phyloP scores from a whole-genome alignment of 495 filamentous ascomycete genomes.

The Neurospora pannonica region DNA sequence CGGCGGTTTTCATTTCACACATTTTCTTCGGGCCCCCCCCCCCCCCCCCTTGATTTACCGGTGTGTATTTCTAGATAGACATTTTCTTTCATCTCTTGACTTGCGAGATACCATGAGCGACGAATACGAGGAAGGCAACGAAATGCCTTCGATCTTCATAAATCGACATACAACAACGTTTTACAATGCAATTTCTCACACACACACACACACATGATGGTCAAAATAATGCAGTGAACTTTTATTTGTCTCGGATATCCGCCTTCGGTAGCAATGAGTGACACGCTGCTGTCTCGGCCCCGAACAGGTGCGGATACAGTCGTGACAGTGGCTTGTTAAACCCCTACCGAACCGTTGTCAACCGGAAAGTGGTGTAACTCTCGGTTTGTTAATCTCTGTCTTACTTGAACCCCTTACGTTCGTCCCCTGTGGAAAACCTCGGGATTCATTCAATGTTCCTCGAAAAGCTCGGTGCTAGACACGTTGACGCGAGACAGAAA shows the following conservation, averaged over 20 bases:
- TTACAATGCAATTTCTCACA: neutral
- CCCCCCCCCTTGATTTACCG: neutral
- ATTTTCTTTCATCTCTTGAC: neutral
- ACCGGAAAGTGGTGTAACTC: neutral
- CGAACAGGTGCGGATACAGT: neutral
- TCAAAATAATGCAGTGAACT: neutral
- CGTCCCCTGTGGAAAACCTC: too few relatives aligned
- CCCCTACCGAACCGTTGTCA: neutral
- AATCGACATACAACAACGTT: neutral
- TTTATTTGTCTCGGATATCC: neutral
- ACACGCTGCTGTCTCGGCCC: neutral
- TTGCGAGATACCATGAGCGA: neutral
- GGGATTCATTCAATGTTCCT: neutral
- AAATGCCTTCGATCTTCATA: neutral
- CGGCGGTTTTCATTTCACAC: neutral
- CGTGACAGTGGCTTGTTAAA: neutral
- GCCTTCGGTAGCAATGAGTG: neutral
- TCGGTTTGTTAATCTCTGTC: neutral
- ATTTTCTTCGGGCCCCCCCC: neutral
- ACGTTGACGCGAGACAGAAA: neutral
- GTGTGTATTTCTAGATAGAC: neutral
- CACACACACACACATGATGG: neutral
- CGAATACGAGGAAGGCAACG: neutral
- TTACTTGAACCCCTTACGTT: neutral
- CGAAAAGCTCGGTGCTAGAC: neutral